These are phyloP conservation scores for Samsoniella hepiali DNA, from an alignment of 2,329 filamentous ascomycete species.

Conservation along the genomic window DNA sequence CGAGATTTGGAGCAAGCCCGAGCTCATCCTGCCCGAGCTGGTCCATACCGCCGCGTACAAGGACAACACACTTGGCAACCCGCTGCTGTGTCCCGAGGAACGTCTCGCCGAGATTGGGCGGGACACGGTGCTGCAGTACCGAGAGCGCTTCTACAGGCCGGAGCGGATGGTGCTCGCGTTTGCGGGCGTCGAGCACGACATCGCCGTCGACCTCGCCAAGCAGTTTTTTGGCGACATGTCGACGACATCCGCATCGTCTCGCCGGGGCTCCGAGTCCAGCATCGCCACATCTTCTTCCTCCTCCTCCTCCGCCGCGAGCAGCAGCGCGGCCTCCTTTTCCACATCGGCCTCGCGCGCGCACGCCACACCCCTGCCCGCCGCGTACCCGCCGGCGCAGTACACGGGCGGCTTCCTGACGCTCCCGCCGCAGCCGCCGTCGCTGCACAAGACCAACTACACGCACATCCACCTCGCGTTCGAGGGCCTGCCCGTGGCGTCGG, in stretches of 20 bases:
- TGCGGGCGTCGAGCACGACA: conserved; percentile 79
- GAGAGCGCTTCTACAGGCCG: conserved; percentile 79
- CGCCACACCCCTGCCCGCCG: conserved; percentile 56
- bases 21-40: conserved; percentile 90
- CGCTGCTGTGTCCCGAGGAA: conserved; percentile 85
- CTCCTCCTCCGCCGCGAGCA: conserved; percentile 35
- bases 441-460: conserved; percentile 74
- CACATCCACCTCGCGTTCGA: conserved; percentile 97
- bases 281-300: conserved; percentile 31
- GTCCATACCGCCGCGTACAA: conserved; percentile 95
- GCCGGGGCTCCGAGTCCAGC: conserved; percentile 58
- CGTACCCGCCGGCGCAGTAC: conserved; percentile 68
- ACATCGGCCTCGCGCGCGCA: conserved; percentile 63
- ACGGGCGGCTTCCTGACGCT: conserved; percentile 91
- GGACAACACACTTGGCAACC: conserved; percentile 93
- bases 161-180: conserved; percentile 94
- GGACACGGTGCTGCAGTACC: conserved; percentile 71
- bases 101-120: conserved; percentile 72
- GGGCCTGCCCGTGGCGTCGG: conserved; percentile 81
- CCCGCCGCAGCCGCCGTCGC: conserved; percentile 74
- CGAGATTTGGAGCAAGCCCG: conserved; percentile 97
- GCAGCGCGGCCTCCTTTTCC: conserved; percentile 79
- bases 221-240: conserved; percentile 91
- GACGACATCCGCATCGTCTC: conserved; percentile 43
- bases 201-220: conserved; percentile 76